Base-by-base conservation (phyloP, 225 moss, liverwort and hornwort species). In the Thuidium tamariscinum region DNA sequence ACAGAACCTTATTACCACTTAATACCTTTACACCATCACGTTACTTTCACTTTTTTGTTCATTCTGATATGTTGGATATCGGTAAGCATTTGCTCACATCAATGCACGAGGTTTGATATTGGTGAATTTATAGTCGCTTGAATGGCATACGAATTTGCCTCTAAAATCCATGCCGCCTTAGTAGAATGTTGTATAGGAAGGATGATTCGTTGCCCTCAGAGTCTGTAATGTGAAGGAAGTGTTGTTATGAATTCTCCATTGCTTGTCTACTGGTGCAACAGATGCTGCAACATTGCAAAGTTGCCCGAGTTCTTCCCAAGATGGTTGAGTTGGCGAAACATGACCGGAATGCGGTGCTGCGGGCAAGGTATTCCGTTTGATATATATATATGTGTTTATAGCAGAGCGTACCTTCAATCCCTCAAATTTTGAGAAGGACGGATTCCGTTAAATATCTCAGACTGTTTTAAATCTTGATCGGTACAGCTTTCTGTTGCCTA, bases 281-380 rank as follows among this genome's bases (percentile, higher is more conserved):
- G 96, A 97, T 99, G 90, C 92, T 99, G 37, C 92, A 93, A 56
- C 88, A 96, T 79, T 97, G 97, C 83, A 94, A 96, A 91, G 99
- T 96, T 11, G 91, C 88, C 75, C 95, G 97, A 61, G 94, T 99
- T 64, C 97, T 99, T 86, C 95, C 99, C 66, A 93, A 92, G 87
- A 94, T 97, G 82, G 92, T 96, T 79, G 97, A 99, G 67, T 93
- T 93, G 87, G 97, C 97, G 76, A 99, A 99, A 90, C 97, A 97
- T 86, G 98, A 99, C 80, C 94, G 98, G 59, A 99, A 94, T 89
- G 95, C 97, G 72, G 95, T 97, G 62, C 86, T 99, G 59, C 94
- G 98, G 81, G 97, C 96, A 86, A 94, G 97, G 96, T 96, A 95
- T 75, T 84, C 49, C 27, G 15, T 79, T 77, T 71, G 21, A 52